phyloP scores from a whole-genome alignment of 208 protist genomes.

The Crithidia bombi region DNA sequence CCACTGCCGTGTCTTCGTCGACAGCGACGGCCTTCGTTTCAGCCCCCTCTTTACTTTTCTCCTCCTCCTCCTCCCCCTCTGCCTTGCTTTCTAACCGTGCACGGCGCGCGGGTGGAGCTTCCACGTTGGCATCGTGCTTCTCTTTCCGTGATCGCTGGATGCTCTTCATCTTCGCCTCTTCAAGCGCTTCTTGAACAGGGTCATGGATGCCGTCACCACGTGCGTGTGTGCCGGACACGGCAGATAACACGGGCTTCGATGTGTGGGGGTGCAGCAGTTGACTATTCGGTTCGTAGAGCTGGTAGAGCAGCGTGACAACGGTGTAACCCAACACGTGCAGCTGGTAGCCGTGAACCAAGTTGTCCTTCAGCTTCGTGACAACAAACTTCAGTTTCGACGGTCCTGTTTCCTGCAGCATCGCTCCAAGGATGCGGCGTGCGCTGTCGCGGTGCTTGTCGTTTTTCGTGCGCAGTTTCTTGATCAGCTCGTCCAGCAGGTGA shows the following conservation, averaged over 20 bases:
- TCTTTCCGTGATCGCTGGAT: too few relatives aligned
- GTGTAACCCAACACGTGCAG: constrained; percentile 93
- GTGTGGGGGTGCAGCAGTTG: constrained; percentile 29
- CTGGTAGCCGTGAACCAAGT: constrained; percentile 92
- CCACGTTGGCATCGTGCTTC: constrained; percentile 3
- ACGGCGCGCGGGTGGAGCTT: constrained; percentile 16
- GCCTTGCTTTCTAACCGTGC: constrained; percentile 13
- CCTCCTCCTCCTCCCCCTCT: constrained; percentile 3
- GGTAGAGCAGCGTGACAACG: constrained; percentile 86
- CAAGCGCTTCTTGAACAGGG: constrained; percentile 40
- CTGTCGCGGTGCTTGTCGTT: constrained; percentile 88
- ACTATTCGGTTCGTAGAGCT: constrained; percentile 87
- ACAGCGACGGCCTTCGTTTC: background rate
- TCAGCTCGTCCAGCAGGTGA: constrained; percentile 78
- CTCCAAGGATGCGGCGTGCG: constrained; percentile 78
- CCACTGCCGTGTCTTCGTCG: constrained; percentile 41
- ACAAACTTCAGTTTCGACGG: constrained; percentile 84
- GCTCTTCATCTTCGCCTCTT: constrained; percentile 28
- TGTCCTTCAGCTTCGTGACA: constrained; percentile 84
- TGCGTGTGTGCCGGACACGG: background rate
- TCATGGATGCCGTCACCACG: constrained; percentile 23
- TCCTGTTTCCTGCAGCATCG: constrained; percentile 84
- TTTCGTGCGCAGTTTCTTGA: constrained; percentile 88
- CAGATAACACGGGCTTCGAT: constrained; percentile 1
- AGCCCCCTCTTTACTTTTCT: background rate